Conservation (phyloP, 2,329 filamentous ascomycete species). For the Coniochaeta sp. region DNA sequence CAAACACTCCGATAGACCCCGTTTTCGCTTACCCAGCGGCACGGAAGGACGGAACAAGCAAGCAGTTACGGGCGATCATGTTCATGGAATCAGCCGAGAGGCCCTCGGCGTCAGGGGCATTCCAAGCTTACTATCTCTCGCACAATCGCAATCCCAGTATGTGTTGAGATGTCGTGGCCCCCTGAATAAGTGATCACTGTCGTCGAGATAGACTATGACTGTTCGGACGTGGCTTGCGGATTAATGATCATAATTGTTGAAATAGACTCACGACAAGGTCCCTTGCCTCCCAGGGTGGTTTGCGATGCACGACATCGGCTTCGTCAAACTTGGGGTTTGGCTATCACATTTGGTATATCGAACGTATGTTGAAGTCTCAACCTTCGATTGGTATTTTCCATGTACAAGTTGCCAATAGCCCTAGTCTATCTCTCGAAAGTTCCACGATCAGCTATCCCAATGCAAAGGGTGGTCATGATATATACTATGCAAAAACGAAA, state of each 20-base stretch:
- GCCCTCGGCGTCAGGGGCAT: not conserved
- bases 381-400: not conserved
- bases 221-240: too few relatives aligned
- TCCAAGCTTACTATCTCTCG: constrained; percentile 1
- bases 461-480: not conserved
- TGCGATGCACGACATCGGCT: too few relatives aligned
- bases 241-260: too few relatives aligned
- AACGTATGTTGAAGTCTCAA: too few relatives aligned
- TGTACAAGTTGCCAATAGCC: not conserved
- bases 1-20: not conserved
- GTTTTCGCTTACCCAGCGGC: not conserved
- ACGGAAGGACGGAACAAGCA: not conserved
- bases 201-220: too few relatives aligned
- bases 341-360: too few relatives aligned
- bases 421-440: not conserved
- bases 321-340: too few relatives aligned
- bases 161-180: too few relatives aligned
- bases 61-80: not conserved
- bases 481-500: constrained; percentile 1
- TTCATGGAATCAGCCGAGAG: not conserved
- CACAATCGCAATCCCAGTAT: too few relatives aligned
- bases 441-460: not conserved
- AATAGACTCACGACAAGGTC: too few relatives aligned
- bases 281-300: too few relatives aligned
- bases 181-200: too few relatives aligned